phyloP scores from a whole-genome alignment of 2,329 filamentous ascomycete genomes.

The Plenodomus biglobosus region DNA sequence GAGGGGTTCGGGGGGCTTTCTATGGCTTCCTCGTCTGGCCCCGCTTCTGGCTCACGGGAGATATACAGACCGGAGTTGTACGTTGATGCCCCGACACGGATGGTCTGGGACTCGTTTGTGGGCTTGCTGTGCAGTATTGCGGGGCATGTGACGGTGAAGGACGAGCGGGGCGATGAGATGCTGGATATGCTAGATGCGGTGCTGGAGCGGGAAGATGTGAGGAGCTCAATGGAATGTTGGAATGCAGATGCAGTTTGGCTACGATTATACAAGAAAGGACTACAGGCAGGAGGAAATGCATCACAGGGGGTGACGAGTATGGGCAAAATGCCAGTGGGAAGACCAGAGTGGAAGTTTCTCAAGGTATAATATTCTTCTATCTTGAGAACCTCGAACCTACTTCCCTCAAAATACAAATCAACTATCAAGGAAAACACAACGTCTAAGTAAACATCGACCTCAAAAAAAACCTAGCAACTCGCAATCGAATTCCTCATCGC shows the following conservation, averaged over 20 bases:
- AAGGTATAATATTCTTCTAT: neutral
- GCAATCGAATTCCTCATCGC: too few species aligned
- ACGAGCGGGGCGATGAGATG: constrained; percentile 71
- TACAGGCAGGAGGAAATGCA: neutral
- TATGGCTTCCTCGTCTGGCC: neutral
- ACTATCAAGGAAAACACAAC: too few species aligned
- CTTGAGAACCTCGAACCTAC: too few species aligned
- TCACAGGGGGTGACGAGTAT: neutral
- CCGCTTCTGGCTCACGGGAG: neutral
- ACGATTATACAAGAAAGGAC: constrained; percentile 18
- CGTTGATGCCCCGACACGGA: constrained; percentile 57
- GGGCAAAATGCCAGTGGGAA: neutral
- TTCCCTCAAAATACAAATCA: too few species aligned
- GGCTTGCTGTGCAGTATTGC: constrained; percentile 63
- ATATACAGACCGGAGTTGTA: constrained; percentile 43
- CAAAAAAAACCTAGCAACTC: too few species aligned
- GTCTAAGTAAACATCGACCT: too few species aligned
- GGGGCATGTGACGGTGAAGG: constrained; percentile 63
- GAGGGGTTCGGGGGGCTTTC: neutral
- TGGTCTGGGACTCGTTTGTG: constrained; percentile 66
- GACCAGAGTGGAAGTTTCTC: neutral
- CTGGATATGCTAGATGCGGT: constrained; percentile 59
- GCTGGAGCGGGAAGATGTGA: constrained; percentile 51
- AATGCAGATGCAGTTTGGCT: constrained; percentile 82
- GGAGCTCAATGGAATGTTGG: constrained; percentile 60